Conservation (phyloP, 2,329 filamentous ascomycete species). For the Aschersonia sp. region DNA sequence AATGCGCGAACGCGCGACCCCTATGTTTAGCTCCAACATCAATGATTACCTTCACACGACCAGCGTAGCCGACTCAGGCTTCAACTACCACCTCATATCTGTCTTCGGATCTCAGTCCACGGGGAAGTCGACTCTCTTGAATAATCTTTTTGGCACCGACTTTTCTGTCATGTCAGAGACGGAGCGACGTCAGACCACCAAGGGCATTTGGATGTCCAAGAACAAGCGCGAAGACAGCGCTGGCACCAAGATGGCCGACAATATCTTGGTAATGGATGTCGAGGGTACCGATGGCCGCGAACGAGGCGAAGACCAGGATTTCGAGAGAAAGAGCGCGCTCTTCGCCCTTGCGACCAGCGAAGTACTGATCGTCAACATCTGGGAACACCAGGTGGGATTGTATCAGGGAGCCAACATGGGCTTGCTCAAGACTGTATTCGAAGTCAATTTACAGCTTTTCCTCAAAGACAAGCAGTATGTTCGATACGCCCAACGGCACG, state of each 20-base stretch:
- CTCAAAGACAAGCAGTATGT: constrained; percentile 83
- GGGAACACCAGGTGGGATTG: constrained; percentile 96
- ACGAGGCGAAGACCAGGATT: constrained; percentile 94
- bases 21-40: constrained; percentile 49
- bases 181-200: constrained; percentile 90
- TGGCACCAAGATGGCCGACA: constrained; percentile 67
- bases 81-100: constrained; percentile 98
- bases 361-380: constrained; percentile 96
- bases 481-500: too few relatives aligned
- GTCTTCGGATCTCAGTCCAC: constrained; percentile 98
- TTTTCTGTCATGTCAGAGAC: constrained; percentile 97
- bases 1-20: background rate
- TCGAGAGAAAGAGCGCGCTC: constrained; percentile 93
- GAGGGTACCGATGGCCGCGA: constrained; percentile 95
- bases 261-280: constrained; percentile 98
- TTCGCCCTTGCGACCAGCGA: constrained; percentile 96
- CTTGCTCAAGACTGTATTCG: constrained; percentile 93
- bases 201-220: constrained; percentile 99
- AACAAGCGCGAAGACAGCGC: constrained; percentile 55
- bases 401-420: constrained; percentile 99
- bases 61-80: constrained; percentile 73
- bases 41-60: constrained; percentile 69
- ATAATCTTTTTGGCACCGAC: constrained; percentile 85
- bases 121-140: constrained; percentile 92
- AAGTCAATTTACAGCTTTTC: constrained; percentile 95